Evolutionary conservation across 2,329 filamentous ascomycete genomes (phyloP).

Genomic region (Akanthomyces lecanii): DNA sequence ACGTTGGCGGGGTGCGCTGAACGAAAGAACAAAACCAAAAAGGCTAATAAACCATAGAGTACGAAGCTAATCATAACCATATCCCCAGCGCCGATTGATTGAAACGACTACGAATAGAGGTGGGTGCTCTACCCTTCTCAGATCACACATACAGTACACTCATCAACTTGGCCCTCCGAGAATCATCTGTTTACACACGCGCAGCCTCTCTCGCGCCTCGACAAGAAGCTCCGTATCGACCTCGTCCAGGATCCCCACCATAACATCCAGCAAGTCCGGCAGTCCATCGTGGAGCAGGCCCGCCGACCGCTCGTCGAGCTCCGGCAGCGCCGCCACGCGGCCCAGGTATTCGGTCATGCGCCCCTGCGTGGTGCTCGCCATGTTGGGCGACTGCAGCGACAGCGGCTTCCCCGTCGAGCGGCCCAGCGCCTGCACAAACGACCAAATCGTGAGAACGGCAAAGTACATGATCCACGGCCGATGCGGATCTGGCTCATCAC

Average conservation of each 20-base stretch:
- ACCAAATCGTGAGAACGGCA: slow-evolving; percentile 80
- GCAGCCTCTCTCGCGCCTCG: slow-evolving; percentile 69
- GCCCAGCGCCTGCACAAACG: slow-evolving; percentile 76
- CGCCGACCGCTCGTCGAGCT: slow-evolving; percentile 64
- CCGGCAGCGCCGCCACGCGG: slow-evolving; percentile 64
- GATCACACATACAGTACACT: background rate
- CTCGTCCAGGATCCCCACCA: slow-evolving; percentile 40
- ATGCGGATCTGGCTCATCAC: slow-evolving; percentile 76
- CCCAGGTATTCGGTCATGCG: slow-evolving; percentile 44
- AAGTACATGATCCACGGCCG: slow-evolving; percentile 90
- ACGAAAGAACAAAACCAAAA: no score
- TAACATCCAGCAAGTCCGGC: slow-evolving; percentile 41
- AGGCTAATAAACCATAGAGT: no score
- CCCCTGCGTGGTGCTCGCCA: slow-evolving; percentile 29
- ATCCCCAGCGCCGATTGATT: no score
- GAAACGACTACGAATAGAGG: no score
- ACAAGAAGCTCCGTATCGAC: slow-evolving; percentile 64
- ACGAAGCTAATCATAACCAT: no score
- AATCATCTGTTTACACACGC: slow-evolving; percentile 49
- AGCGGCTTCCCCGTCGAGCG: slow-evolving; percentile 44
- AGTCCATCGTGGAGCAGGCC: slow-evolving; percentile 59
- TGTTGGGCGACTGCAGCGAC: slow-evolving; percentile 45
- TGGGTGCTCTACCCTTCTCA: no score
- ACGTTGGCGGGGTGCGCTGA: no score
- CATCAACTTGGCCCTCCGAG: slow-evolving; percentile 5